Conservation (phyloP, 768 basidiomycete genomes). For the Suillus subalutaceus region DNA sequence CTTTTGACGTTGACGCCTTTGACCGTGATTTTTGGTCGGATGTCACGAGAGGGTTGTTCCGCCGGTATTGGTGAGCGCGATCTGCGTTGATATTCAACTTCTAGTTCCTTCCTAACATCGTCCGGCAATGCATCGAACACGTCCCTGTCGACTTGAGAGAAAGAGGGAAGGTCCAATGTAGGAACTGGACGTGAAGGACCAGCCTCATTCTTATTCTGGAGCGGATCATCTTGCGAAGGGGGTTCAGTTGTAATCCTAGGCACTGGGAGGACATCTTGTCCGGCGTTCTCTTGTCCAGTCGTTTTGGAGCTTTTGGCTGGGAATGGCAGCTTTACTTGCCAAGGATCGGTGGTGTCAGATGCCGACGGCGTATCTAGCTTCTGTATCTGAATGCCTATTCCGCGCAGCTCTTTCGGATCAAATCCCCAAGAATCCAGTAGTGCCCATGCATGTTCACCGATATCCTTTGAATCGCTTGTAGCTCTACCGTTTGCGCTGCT, state of each 20-base stretch:
- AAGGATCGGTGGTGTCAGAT: conserved; percentile 37
- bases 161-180: conserved; percentile 57
- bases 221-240: conserved; percentile 35
- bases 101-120: conserved; percentile 70
- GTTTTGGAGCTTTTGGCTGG: conserved; percentile 22
- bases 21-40: conserved; percentile 20
- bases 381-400: conserved; percentile 88
- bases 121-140: conserved; percentile 73
- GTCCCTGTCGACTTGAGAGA: conserved; percentile 74
- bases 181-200: conserved; percentile 16
- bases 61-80: conserved; percentile 50
- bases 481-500: conserved; percentile 62
- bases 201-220: conserved; percentile 4
- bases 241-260: conserved; percentile 34
- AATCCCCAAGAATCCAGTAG: conserved; percentile 74
- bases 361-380: conserved; percentile 69
- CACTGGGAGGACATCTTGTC: conserved; percentile 5
- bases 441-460: conserved; percentile 78
- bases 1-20: conserved; percentile 53
- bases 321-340: conserved; percentile 70
- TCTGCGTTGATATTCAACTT: conserved; percentile 65
- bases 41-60: conserved; percentile 11
- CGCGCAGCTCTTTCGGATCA: conserved; percentile 85
- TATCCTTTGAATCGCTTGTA: conserved; percentile 70
- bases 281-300: background rate